A percentile compares a stretch with the other conserved stretches of the same genome.
phyloP scores from a whole-genome alignment of 768 basidiomycete species.

The Auriscalpium vulgare region DNA sequence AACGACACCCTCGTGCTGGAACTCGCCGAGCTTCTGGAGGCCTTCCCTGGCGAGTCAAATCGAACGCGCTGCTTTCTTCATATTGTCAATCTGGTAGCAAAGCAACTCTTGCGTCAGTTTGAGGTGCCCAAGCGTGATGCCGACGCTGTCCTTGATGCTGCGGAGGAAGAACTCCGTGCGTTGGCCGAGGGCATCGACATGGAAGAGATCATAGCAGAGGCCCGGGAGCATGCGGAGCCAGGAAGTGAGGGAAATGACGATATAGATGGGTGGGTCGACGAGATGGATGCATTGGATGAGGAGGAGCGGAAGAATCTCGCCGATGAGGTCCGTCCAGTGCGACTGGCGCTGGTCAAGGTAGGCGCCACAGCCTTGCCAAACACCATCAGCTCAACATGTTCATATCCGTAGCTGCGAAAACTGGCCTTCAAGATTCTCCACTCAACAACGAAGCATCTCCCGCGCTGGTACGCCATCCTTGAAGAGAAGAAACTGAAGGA shows the following conservation, averaged over 20 bases:
- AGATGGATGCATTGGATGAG: conserved; percentile 12
- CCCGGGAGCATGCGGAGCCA: neutral
- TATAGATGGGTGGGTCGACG: conserved; percentile 20
- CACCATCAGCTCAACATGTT: neutral
- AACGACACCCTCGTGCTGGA: conserved; percentile 29
- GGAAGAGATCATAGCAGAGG: conserved; percentile 7
- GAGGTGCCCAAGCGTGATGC: conserved; percentile 19
- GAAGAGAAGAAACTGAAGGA: neutral
- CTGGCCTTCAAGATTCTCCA: conserved; percentile 14
- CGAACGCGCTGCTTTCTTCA: conserved; percentile 32
- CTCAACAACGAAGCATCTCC: no score
- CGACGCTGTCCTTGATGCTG: conserved; percentile 1
- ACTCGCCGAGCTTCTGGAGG: conserved; percentile 16
- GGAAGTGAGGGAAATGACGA: conserved; percentile 5
- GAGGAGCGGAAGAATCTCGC: conserved; percentile 15
- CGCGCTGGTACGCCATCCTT: conserved; percentile 12
- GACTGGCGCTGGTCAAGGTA: conserved; percentile 27
- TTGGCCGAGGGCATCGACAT: conserved; percentile 2
- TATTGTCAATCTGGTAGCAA: conserved; percentile 29
- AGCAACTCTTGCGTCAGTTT: conserved; percentile 26
- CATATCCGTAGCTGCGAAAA: conserved; percentile 2
- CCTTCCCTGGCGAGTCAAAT: conserved; percentile 19
- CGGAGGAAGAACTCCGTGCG: conserved; percentile 18
- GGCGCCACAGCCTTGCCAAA: neutral
- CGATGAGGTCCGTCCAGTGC: conserved; percentile 16